A percentile compares a stretch with the other conserved stretches of the same genome.
phyloP scores from a whole-genome alignment of 73 alveolate genomes.

The Effrenium voratum region DNA sequence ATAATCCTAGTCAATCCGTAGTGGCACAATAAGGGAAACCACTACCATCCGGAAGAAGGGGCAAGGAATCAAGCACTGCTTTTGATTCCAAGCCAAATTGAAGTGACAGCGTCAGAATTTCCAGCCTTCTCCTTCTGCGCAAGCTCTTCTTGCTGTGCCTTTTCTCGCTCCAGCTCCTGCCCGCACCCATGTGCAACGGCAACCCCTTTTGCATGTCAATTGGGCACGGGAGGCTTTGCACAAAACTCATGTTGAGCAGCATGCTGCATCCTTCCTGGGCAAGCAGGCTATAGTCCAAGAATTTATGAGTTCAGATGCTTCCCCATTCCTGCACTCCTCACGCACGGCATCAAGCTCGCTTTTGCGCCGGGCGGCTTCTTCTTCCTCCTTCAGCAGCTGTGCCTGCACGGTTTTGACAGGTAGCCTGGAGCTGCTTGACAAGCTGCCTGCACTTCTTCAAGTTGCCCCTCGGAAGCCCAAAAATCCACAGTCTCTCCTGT shows the following conservation, averaged over 20 bases:
- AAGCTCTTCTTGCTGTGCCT: constrained; percentile 48
- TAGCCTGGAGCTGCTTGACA: neutral
- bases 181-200: neutral
- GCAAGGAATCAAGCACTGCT: too few species aligned
- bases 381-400: constrained; percentile 81
- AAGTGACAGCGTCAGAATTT: too few species aligned
- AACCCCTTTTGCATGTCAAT: neutral
- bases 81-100: too few species aligned
- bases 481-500: neutral
- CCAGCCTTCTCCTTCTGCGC: constrained; percentile 24
- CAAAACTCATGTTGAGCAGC: too few species aligned
- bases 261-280: neutral
- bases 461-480: neutral
- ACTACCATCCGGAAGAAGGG: too few species aligned
- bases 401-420: constrained; percentile 1
- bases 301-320: neutral
- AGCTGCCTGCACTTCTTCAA: neutral
- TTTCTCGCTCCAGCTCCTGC: constrained; percentile 62
- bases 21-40: too few species aligned
- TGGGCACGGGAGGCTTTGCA: neutral
- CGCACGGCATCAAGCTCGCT: constrained; percentile 61
- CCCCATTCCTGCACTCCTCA: constrained; percentile 20
- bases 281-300: neutral
- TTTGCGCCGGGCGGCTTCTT: constrained; percentile 61
- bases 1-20: too few species aligned